Percentiles rank a stretch among this genome's conserved stretches.
These are phyloP conservation scores for Oenanthe javanica DNA, from an alignment of 140 eudicot species.

Conservation along the genomic window DNA sequence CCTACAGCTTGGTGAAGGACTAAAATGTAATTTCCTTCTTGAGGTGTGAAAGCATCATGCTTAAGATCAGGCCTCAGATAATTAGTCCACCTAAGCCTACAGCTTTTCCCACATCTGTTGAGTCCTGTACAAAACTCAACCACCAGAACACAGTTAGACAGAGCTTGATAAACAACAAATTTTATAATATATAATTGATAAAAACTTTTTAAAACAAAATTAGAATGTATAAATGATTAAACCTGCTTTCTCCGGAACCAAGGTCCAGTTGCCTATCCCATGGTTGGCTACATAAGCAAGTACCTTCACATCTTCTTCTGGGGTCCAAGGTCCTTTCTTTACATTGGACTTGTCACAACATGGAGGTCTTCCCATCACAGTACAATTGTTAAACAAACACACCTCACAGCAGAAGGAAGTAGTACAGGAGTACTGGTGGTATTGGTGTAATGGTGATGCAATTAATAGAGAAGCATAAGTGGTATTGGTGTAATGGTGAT, in stretches of 20 bases:
- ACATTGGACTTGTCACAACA: conserved; percentile 85
- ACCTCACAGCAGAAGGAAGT: conserved; percentile 4
- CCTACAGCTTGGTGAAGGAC: conserved; percentile 73
- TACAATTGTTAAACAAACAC: conserved; percentile 9
- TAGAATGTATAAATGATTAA: not conserved
- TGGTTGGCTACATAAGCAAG: conserved; percentile 80
- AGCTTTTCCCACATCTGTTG: conserved; percentile 87
- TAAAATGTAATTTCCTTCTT: conserved; percentile 78
- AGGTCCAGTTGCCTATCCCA: conserved; percentile 80
- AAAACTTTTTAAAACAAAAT: not conserved
- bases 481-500: conserved; percentile 29
- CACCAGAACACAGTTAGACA: not conserved
- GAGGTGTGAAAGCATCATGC: conserved; percentile 70
- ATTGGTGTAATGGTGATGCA: conserved; percentile 34
- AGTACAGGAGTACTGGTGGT: not conserved
- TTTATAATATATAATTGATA: not conserved
- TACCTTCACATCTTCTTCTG: conserved; percentile 90
- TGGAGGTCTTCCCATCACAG: conserved; percentile 78
- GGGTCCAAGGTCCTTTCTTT: conserved; percentile 84
- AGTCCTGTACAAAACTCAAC: conserved; percentile 42
- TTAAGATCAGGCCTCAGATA: conserved; percentile 88
- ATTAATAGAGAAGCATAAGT: conserved; percentile 14
- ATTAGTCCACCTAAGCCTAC: conserved; percentile 92
- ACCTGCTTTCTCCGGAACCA: conserved; percentile 97
- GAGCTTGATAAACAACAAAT: not conserved